Evolutionary conservation across 2,329 filamentous ascomycete genomes (phyloP).

Genomic region (Rosellinia necatrix): DNA sequence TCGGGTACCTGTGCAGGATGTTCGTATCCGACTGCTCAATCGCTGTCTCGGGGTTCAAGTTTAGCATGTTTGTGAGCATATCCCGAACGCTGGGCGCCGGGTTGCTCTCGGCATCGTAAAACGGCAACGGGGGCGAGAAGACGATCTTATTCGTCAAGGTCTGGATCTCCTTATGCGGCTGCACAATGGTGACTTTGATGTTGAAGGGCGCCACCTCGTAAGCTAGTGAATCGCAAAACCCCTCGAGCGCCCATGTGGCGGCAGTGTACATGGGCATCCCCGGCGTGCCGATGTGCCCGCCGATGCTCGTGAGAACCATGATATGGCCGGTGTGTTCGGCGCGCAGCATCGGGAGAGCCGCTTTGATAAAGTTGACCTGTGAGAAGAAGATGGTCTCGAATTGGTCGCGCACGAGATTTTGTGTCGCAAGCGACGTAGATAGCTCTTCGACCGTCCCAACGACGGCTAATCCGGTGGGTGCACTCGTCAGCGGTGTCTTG

Average conservation of each 20-base stretch:
- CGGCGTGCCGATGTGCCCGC: slow-evolving; percentile 89
- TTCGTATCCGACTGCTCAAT: slow-evolving; percentile 48
- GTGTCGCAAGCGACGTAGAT: slow-evolving; percentile 70
- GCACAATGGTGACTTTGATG: slow-evolving; percentile 92
- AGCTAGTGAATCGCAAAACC: slow-evolving; percentile 91
- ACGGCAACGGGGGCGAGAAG: slow-evolving; percentile 75
- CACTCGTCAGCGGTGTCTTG: slow-evolving; percentile 22
- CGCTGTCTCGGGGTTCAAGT: slow-evolving; percentile 71
- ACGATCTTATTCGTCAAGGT: slow-evolving; percentile 85
- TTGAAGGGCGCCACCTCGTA: slow-evolving; percentile 98
- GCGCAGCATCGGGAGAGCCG: slow-evolving; percentile 78
- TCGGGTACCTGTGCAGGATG: slow-evolving; percentile 73
- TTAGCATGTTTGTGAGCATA: slow-evolving; percentile 79
- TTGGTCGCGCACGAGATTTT: slow-evolving; percentile 83
- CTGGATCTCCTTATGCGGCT: slow-evolving; percentile 91
- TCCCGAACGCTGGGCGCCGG: slow-evolving; percentile 81
- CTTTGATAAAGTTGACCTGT: slow-evolving; percentile 94
- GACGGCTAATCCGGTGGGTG: slow-evolving; percentile 60
- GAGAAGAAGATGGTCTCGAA: slow-evolving; percentile 96
- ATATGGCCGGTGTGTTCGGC: slow-evolving; percentile 85
- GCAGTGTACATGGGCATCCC: slow-evolving; percentile 90
- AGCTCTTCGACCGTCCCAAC: slow-evolving; percentile 92
- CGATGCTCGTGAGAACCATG: slow-evolving; percentile 85
- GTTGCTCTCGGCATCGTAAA: slow-evolving; percentile 69
- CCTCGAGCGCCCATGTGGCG: slow-evolving; percentile 92